A percentile compares a stretch with the other conserved stretches of the same genome.
These are phyloP conservation scores for Geotrichum bryndzae DNA, from an alignment of 1,139 yeast species.

Conservation along the genomic window DNA sequence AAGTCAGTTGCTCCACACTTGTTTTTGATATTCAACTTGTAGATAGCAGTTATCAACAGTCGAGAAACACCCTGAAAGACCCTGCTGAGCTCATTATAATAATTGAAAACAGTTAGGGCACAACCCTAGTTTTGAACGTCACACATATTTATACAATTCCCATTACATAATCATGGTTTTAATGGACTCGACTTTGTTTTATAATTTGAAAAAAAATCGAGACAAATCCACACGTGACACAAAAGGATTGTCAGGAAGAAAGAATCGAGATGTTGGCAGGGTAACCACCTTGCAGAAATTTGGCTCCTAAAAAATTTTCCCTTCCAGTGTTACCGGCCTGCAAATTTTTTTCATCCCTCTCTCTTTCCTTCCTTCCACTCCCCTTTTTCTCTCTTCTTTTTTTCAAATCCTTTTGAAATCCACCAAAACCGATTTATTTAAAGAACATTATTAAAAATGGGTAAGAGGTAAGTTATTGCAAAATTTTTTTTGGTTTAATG, in stretches of 20 bases:
- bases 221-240: neutral
- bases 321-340: neutral
- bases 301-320: neutral
- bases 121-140: neutral
- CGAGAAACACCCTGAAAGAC: no score
- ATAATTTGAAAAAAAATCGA: neutral
- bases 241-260: neutral
- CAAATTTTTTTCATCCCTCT: neutral
- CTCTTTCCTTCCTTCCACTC: neutral
- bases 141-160: neutral
- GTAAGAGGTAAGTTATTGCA: constrained; percentile 56
- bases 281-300: neutral
- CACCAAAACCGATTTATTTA: neutral
- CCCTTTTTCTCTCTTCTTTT: neutral
- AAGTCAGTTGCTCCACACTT: no score
- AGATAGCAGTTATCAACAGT: neutral
- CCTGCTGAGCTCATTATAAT: no score
- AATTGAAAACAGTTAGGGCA: neutral
- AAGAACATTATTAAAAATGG: constrained; percentile 47
- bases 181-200: neutral
- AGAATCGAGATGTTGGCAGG: neutral
- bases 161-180: neutral
- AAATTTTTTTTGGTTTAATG: neutral
- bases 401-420: neutral
- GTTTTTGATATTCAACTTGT: no score